Percentiles rank a stretch among this genome's conserved stretches.
phyloP scores from a whole-genome alignment of 345 rosid species.

The Rhodamnia rubescens region DNA sequence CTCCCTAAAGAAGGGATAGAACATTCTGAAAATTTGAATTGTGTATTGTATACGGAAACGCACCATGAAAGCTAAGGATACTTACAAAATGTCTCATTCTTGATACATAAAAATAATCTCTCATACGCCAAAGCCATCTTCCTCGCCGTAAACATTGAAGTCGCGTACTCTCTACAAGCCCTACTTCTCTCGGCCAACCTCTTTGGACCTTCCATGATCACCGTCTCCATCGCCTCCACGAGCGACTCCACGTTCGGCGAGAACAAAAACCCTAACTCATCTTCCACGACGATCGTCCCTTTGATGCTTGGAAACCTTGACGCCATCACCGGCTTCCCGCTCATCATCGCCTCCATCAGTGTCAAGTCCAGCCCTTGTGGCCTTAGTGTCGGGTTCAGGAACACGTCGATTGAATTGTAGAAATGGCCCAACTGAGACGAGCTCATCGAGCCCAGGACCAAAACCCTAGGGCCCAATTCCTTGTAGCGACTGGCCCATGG shows the following conservation, averaged over 20 bases:
- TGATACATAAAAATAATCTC: constrained; percentile 76
- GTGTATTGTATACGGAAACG: background rate
- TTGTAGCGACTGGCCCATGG: constrained; percentile 83
- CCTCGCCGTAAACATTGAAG: constrained; percentile 65
- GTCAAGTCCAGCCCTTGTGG: constrained; percentile 95
- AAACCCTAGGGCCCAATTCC: constrained; percentile 43
- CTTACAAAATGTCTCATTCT: constrained; percentile 52
- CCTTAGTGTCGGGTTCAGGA: constrained; percentile 80
- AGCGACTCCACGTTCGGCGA: constrained; percentile 77
- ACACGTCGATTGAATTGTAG: constrained; percentile 67
- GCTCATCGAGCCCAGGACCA: constrained; percentile 63
- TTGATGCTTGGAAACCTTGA: constrained; percentile 83
- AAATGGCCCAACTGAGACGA: constrained; percentile 50
- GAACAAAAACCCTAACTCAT: constrained; percentile 83
- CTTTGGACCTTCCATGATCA: constrained; percentile 43
- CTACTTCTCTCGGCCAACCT: constrained; percentile 67
- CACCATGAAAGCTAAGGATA: constrained; percentile 17
- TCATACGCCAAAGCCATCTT: constrained; percentile 96
- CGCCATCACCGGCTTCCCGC: constrained; percentile 84
- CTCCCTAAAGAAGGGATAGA: background rate
- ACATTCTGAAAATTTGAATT: background rate
- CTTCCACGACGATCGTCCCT: constrained; percentile 72
- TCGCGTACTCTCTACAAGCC: constrained; percentile 56
- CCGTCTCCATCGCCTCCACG: constrained; percentile 41
- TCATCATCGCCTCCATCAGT: constrained; percentile 90